Evolutionary conservation across 2,329 filamentous ascomycete species (phyloP).

Genomic region (Fusarium coicis): DNA sequence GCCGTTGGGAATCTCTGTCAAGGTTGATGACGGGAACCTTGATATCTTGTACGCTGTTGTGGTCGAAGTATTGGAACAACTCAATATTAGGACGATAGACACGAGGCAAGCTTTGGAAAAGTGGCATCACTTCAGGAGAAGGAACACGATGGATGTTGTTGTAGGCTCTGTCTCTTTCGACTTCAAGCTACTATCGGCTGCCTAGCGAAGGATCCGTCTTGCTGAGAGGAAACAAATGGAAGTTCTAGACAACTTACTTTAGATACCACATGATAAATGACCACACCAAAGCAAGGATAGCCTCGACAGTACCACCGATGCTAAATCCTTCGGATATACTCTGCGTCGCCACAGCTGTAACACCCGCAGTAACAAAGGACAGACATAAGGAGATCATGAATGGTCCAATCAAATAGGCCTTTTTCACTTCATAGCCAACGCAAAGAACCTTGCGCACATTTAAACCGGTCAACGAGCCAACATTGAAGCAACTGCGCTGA

Average conservation of each 20-base stretch:
- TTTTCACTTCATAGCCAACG: not conserved
- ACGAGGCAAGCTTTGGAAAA: not conserved
- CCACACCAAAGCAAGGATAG: not conserved
- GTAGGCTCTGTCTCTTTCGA: not conserved
- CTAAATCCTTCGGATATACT: not conserved
- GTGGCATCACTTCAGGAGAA: not conserved
- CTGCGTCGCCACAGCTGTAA: not conserved
- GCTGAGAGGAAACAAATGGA: too few species aligned
- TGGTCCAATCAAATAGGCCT: not conserved
- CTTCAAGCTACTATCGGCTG: not conserved
- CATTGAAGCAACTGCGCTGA: too few species aligned
- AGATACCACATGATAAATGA: not conserved
- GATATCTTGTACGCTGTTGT: not conserved
- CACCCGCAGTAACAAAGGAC: not conserved
- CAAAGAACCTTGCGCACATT: not conserved
- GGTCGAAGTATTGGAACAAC: not conserved
- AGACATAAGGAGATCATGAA: not conserved
- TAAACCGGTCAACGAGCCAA: too few species aligned
- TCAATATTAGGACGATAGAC: not conserved
- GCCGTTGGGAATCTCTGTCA: not conserved
- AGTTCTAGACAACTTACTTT: too few species aligned
- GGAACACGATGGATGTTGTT: not conserved
- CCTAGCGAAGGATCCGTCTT: too few species aligned
- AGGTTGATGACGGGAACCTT: not conserved
- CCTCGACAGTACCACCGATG: not conserved